phyloP scores from a whole-genome alignment of 305 asterid genomes.

The Ajuga reptans region DNA sequence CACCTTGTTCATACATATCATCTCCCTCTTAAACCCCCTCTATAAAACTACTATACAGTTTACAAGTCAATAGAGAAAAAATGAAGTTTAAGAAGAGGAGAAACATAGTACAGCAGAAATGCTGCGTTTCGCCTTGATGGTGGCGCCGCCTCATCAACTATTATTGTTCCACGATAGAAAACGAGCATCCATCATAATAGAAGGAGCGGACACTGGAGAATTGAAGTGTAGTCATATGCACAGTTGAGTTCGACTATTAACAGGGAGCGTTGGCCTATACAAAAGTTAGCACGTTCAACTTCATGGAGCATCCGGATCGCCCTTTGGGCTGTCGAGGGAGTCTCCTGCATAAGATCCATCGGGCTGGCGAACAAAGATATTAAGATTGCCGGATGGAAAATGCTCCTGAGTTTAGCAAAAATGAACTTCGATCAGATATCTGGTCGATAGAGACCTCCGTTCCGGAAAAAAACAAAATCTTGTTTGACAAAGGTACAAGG shows the following conservation, averaged over 20 bases:
- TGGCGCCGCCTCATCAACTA: slow-evolving; percentile 21
- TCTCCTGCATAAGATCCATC: slow-evolving; percentile 77
- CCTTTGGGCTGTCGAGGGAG: slow-evolving; percentile 65
- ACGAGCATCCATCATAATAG: slow-evolving; percentile 39
- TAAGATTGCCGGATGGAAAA: slow-evolving; percentile 58
- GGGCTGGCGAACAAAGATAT: slow-evolving; percentile 64
- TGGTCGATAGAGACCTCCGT: neutral
- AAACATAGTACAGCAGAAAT: neutral
- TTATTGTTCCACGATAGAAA: slow-evolving; percentile 20
- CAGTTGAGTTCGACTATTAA: slow-evolving; percentile 30
- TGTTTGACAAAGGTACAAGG: too few species aligned
- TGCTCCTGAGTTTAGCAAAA: slow-evolving; percentile 40
- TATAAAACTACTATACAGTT: slow-evolving; percentile 31
- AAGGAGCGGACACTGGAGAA: slow-evolving; percentile 34
- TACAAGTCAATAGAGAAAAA: slow-evolving; percentile 7
- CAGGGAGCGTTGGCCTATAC: slow-evolving; percentile 30
- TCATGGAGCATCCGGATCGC: slow-evolving; percentile 35
- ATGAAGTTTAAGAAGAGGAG: neutral
- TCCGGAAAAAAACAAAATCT: too few species aligned
- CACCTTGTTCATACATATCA: slow-evolving; percentile 13
- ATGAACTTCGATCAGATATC: slow-evolving; percentile 19
- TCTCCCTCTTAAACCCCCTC: slow-evolving; percentile 16
- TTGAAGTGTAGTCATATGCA: slow-evolving; percentile 27
- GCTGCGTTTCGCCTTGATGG: neutral
- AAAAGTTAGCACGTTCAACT: slow-evolving; percentile 31